Conservation (phyloP, 2,329 filamentous ascomycete genomes). For the Neopestalotiopsis sp. region DNA sequence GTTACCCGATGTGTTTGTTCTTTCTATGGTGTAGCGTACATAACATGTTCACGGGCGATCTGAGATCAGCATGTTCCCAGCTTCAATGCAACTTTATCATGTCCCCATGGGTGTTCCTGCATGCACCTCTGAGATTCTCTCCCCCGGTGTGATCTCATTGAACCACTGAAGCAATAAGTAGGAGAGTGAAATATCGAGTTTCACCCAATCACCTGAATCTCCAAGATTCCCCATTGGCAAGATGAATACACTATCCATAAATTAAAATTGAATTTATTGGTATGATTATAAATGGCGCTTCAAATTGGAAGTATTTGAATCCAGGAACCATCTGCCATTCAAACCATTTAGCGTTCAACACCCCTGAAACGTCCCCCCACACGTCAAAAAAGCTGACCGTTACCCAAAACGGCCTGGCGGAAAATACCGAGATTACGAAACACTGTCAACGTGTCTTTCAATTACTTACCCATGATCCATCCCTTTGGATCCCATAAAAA, state of each 20-base stretch:
- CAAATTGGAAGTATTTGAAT: too few species aligned
- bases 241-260: background rate
- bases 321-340: too few species aligned
- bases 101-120: too few species aligned
- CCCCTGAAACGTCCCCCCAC: background rate
- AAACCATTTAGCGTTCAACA: background rate
- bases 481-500: background rate
- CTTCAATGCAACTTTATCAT: background rate
- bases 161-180: too few species aligned
- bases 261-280: background rate
- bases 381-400: slow-evolving; percentile 1
- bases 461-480: background rate
- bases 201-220: too few species aligned
- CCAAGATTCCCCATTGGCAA: too few species aligned
- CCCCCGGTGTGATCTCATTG: too few species aligned
- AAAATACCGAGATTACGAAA: slow-evolving; percentile 17
- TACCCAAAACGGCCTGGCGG: background rate
- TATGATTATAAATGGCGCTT: background rate
- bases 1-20: background rate
- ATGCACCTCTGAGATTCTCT: too few species aligned
- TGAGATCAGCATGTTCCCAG: background rate
- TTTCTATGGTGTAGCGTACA: background rate
- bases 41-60: background rate
- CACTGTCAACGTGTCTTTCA: slow-evolving; percentile 17
- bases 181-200: too few species aligned